These are phyloP conservation scores for Dispira simplex DNA, from an alignment of 192 early-diverging fungal genomes.

Conservation along the genomic window DNA sequence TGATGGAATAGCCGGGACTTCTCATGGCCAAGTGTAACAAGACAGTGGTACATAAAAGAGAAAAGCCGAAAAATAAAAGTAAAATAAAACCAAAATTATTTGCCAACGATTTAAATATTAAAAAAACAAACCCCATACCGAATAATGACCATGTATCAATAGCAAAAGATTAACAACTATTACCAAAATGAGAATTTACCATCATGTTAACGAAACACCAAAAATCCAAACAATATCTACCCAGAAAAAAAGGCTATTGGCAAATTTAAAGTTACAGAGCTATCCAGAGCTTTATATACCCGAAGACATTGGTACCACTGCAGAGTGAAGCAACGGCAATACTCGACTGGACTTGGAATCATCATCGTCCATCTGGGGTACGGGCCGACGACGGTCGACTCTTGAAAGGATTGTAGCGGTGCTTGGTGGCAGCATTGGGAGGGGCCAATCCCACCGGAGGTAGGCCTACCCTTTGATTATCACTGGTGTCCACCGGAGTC, in stretches of 20 bases:
- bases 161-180: background rate
- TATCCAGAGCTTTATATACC: too few relatives aligned
- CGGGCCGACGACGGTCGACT: too few relatives aligned
- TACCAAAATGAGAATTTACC: background rate
- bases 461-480: too few relatives aligned
- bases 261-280: too few relatives aligned
- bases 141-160: background rate
- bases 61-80: background rate
- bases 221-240: background rate
- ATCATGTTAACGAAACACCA: background rate
- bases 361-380: too few relatives aligned
- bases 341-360: too few relatives aligned
- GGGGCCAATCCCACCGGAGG: too few relatives aligned
- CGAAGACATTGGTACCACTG: too few relatives aligned
- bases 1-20: too few relatives aligned
- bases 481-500: background rate
- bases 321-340: too few relatives aligned
- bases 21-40: background rate
- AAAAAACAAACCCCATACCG: background rate
- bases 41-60: background rate
- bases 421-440: too few relatives aligned
- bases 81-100: constrained; percentile 1
- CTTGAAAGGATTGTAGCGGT: too few relatives aligned
- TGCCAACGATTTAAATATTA: background rate
- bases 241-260: background rate